Base-by-base conservation (phyloP, 225 moss, liverwort and hornwort species). In the Straminergon stramineum region DNA sequence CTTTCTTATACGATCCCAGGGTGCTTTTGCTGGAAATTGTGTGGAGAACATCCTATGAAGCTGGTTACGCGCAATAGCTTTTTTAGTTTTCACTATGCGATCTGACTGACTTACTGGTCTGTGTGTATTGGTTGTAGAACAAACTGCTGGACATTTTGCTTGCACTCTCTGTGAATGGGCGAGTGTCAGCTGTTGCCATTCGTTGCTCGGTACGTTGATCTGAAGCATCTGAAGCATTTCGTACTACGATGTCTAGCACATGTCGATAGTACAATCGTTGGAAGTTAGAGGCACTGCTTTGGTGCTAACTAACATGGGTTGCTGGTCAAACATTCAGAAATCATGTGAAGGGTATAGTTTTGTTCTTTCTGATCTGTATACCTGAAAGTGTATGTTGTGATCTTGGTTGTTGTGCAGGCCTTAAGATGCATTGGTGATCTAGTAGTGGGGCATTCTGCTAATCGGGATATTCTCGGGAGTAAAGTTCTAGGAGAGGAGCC, bases 391-490 rank as follows among this genome's bases (percentile, higher is more conserved):
- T 88, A 92, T 96, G 97, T 96, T 97, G 89, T 73, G 21, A 81
- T 83, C 10, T 78, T 91, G 84, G 70, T 88, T 78, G 51, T 88
- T 89, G 87, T 73, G 76, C 95, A 99, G 99, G 99, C 99, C 73
- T 89, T 99, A 75, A 88, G 95, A 89, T 97, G 99, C 92, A 93
- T 97, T 86, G 99, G 97, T 89, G 97, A 97, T 93, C 91, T 99
- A 88, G 99, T 99, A 56, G 94, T 95, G 63, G 94, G 89, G 37
- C 99, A 99, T 89, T 89, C 93, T 90, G 94, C 93, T 62, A 99
- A 99, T 90, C 94, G 95, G 89, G 97, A 97, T 65, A 93, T 97
- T 69, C 94, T 99, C 52, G 99, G 96, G 85, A 96, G 96, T 91
- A 99, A 97, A 93, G 80, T 95, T 75, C 84, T 99, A 77, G 97